phyloP scores from a whole-genome alignment of 2,329 filamentous ascomycete genomes.

The Canariomyces notabilis region DNA sequence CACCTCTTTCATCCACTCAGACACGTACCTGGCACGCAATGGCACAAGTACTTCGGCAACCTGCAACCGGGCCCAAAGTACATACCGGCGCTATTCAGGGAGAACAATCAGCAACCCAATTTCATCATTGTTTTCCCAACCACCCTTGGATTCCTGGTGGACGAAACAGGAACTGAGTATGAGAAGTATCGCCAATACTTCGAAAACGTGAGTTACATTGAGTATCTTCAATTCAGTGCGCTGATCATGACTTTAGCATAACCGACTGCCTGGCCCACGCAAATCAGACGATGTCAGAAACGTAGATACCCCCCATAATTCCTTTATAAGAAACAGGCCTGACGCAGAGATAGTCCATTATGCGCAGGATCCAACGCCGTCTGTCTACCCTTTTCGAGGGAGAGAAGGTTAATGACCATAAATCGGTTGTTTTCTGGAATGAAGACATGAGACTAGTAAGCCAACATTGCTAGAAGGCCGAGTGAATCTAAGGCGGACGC shows the following conservation, averaged over 20 bases:
- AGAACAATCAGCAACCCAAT: background rate
- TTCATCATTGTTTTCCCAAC: slow-evolving; percentile 6
- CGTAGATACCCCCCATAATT: background rate
- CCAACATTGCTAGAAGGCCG: background rate
- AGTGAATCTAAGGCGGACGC: background rate
- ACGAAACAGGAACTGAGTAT: slow-evolving; percentile 3
- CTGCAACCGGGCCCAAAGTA: background rate
- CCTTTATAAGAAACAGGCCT: background rate
- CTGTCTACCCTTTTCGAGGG: slow-evolving; percentile 5
- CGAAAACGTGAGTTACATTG: slow-evolving; percentile 5
- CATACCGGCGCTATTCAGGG: slow-evolving; percentile 6
- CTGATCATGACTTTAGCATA: slow-evolving; percentile 1
- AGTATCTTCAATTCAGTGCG: background rate
- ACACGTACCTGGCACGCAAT: slow-evolving; percentile 17
- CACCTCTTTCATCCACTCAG: slow-evolving; percentile 9
- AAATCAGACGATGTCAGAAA: slow-evolving; percentile 3
- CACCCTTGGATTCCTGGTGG: slow-evolving; percentile 6
- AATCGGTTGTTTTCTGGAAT: background rate
- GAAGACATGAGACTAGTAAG: slow-evolving; percentile 10
- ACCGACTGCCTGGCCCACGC: background rate
- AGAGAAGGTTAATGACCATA: background rate
- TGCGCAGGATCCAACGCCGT: slow-evolving; percentile 2
- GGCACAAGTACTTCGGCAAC: slow-evolving; percentile 21
- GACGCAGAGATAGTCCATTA: background rate
- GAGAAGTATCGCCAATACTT: slow-evolving; percentile 6